Evolutionary conservation across 2,329 filamentous ascomycete genomes (phyloP), one percentile per base, ranked within the genome.

Genomic region (Penicillium sp.): DNA sequence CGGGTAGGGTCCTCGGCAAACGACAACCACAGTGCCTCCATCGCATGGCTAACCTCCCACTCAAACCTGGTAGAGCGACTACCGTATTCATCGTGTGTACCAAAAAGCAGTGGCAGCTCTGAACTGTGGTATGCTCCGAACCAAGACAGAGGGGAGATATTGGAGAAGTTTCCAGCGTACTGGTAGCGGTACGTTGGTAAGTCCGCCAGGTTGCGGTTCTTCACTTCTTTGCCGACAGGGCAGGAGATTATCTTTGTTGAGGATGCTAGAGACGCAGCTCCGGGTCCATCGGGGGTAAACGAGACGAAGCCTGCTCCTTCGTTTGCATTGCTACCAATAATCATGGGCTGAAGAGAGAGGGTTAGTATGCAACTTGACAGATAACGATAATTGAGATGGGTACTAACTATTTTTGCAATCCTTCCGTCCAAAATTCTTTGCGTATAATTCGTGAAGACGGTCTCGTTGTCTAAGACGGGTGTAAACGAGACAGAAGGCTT

Each of bases 101-200:
- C 27, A 12, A 30, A 30, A 12, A 30, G 27, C 12, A 30, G 9
- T 7, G 41, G 48, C 3, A 44, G 32, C 24, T 50, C 48, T 15
- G 48, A 30, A 20, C 40, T 45, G 29, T 51, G 48, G 18, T 46
- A 51, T 15, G 48, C 48, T 17, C 48, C 48, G 26, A 51, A 45
- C 48, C 48, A 51, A 32, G 40, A 17, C 10, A 49, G 12, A 24
- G 51, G 51, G 4, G 46, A 50, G 17, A 76, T 63, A 51, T 78
- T 77, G 18, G 71, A 63, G 55, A 74, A 77, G 45, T 72, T 71
- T 26, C 73, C 74, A 3, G 67, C 65, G 44, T 75, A 75, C 32
- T 70, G 61, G 56, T 74, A 76, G 15, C 73, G 70, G 56, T 69
- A 77, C 1, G 73, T 73, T 3, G 67, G 59, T 0, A 66, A 58